A percentile compares a stretch with the other conserved stretches of the same genome.
These are phyloP conservation scores for Vanrija pseudolonga DNA, from an alignment of 1,284 basidiomycete species.

Conservation along the genomic window DNA sequence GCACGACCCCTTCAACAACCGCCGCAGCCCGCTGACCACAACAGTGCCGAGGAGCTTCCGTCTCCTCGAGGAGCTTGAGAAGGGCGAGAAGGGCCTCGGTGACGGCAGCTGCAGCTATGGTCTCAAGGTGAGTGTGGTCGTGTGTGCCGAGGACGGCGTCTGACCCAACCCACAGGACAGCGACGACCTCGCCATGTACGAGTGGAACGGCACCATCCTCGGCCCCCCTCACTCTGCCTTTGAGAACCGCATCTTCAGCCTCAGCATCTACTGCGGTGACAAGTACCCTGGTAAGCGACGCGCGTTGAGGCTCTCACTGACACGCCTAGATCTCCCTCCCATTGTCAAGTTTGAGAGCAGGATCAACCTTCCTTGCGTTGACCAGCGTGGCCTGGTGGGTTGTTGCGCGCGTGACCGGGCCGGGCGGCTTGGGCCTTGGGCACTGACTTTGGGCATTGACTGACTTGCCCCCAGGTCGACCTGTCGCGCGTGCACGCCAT, in stretches of 20 bases:
- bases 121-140: conserved; percentile 56
- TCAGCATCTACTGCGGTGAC: conserved; percentile 82
- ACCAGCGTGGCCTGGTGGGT: conserved; percentile 60
- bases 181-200: conserved; percentile 92
- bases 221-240: conserved; percentile 96
- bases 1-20: no score
- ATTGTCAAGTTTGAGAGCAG: conserved; percentile 68
- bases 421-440: no score
- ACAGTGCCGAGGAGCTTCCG: conserved; percentile 94
- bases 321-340: conserved; percentile 41
- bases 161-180: conserved; percentile 55
- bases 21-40: not conserved
- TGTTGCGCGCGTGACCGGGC: not conserved
- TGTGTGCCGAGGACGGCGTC: not conserved
- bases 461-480: conserved; percentile 57
- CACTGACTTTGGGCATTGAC: not conserved
- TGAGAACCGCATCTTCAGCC: conserved; percentile 96
- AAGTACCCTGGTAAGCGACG: conserved; percentile 66
- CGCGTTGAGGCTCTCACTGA: not conserved
- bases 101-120: conserved; percentile 97
- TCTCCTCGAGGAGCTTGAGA: conserved; percentile 95
- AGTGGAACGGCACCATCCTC: conserved; percentile 99
- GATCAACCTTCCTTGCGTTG: conserved; percentile 95
- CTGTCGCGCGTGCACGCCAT: conserved; percentile 65
- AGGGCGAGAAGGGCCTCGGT: conserved; percentile 98